phyloP scores from a whole-genome alignment of 2,329 filamentous ascomycete genomes.

The Didymellaceae sp. region DNA sequence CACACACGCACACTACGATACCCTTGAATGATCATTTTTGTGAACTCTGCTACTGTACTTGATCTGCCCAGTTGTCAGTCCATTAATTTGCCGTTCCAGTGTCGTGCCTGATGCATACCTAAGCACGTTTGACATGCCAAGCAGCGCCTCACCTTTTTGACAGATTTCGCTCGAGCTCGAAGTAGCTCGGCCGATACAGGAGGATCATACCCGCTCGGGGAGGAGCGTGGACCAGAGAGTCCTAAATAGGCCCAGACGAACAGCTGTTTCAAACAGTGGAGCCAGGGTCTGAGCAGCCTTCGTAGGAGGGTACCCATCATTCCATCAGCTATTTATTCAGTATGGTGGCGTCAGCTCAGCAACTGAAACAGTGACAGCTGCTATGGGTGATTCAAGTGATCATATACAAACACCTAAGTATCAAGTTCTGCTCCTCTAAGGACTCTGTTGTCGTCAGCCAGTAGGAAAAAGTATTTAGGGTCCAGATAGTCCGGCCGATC shows the following conservation, averaged over 20 bases:
- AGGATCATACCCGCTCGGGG: slow-evolving; percentile 4
- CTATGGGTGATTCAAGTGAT: slow-evolving; percentile 13
- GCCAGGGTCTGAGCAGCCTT: slow-evolving; percentile 10
- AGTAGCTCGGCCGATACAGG: slow-evolving; percentile 6
- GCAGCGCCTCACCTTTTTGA: slow-evolving; percentile 6
- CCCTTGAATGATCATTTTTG: slow-evolving; percentile 19
- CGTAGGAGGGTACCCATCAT: slow-evolving; percentile 1
- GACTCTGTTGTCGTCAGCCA: neutral
- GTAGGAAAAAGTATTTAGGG: slow-evolving; percentile 14
- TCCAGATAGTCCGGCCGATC: slow-evolving; percentile 11
- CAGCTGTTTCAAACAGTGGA: slow-evolving; percentile 4
- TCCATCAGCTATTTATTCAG: slow-evolving; percentile 20
- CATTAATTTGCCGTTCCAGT: neutral
- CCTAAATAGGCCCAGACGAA: slow-evolving; percentile 3
- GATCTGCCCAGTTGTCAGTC: neutral
- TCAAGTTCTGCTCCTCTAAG: too few relatives aligned
- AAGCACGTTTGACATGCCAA: neutral
- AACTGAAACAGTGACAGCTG: slow-evolving; percentile 14
- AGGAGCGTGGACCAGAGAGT: slow-evolving; percentile 4
- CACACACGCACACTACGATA: slow-evolving; percentile 19
- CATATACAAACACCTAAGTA: neutral
- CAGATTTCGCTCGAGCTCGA: neutral
- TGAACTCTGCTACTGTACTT: slow-evolving; percentile 1
- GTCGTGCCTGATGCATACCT: neutral
- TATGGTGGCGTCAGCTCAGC: slow-evolving; percentile 21